Evolutionary conservation across 2,329 filamentous ascomycete genomes (phyloP).

Genomic region (Apiospora rasikravindrae): DNA sequence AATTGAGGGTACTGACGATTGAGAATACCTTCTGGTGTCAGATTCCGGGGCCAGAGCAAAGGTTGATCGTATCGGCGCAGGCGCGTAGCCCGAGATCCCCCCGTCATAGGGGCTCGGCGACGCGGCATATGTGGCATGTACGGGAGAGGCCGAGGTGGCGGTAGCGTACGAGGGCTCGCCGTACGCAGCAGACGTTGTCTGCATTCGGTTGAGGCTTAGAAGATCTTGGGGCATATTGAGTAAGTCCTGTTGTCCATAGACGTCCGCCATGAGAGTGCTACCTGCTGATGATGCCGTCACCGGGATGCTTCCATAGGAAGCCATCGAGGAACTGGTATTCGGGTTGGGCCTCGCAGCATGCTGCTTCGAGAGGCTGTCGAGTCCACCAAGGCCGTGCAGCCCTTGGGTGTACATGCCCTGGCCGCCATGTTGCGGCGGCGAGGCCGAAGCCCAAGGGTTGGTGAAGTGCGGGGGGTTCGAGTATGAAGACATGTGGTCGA

Average conservation of each 20-base stretch:
- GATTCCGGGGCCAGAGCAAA: constrained; percentile 63
- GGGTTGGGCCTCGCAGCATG: constrained; percentile 63
- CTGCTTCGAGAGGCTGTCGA: constrained; percentile 63
- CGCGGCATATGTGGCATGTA: constrained; percentile 68
- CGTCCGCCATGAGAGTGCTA: constrained; percentile 65
- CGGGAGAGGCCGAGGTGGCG: constrained; percentile 69
- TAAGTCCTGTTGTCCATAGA: constrained; percentile 68
- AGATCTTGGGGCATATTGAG: constrained; percentile 78
- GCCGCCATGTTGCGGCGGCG: constrained; percentile 57
- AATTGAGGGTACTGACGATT: constrained; percentile 75
- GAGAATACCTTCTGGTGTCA: constrained; percentile 74
- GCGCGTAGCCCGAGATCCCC: constrained; percentile 71
- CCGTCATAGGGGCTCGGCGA: constrained; percentile 73
- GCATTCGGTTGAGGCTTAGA: constrained; percentile 69
- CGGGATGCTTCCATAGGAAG: constrained; percentile 74
- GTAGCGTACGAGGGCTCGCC: constrained; percentile 72
- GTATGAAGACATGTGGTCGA: constrained; percentile 79
- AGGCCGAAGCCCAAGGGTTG: constrained; percentile 80
- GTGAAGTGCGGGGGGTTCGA: constrained; percentile 77
- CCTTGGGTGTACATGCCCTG: constrained; percentile 68
- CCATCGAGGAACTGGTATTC: constrained; percentile 65
- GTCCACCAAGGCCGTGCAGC: constrained; percentile 61
- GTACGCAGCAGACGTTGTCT: constrained; percentile 68
- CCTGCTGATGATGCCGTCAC: constrained; percentile 77
- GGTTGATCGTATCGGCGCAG: constrained; percentile 64